These are phyloP conservation scores for Sclerotinia glacialis DNA, from an alignment of 2,329 filamentous ascomycete genomes.

Conservation along the genomic window DNA sequence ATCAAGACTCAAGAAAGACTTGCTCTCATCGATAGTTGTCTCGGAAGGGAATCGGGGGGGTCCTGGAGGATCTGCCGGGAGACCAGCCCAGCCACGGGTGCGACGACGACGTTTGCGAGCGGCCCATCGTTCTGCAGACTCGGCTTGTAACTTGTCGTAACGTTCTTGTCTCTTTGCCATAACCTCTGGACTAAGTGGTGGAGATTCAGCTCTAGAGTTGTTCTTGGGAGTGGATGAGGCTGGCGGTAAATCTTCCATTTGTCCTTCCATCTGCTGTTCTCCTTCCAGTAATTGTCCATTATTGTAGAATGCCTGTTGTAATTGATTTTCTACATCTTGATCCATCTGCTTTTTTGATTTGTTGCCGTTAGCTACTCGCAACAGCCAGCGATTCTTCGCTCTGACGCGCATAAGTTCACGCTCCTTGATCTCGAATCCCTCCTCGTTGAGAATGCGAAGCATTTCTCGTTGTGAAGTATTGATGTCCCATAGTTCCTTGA, in stretches of 20 bases:
- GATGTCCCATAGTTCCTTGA: slow-evolving; percentile 74
- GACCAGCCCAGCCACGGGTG: slow-evolving; percentile 64
- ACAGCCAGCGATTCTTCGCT: slow-evolving; percentile 63
- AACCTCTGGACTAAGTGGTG: slow-evolving; percentile 46
- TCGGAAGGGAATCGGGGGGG: slow-evolving; percentile 77
- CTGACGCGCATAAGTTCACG: slow-evolving; percentile 69
- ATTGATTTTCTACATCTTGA: slow-evolving; percentile 39
- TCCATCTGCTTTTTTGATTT: slow-evolving; percentile 44
- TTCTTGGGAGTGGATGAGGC: slow-evolving; percentile 25
- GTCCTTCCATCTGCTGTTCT: slow-evolving; percentile 34
- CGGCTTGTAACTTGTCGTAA: slow-evolving; percentile 52
- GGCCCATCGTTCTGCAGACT: slow-evolving; percentile 61
- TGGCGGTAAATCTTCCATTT: slow-evolving; percentile 25
- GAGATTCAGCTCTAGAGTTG: slow-evolving; percentile 32
- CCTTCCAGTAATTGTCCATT: slow-evolving; percentile 36
- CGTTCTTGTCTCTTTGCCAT: slow-evolving; percentile 54
- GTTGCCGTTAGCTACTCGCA: slow-evolving; percentile 60
- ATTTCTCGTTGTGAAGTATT: slow-evolving; percentile 74
- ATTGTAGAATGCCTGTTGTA: slow-evolving; percentile 39
- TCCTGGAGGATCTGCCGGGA: slow-evolving; percentile 65
- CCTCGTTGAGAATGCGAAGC: slow-evolving; percentile 64
- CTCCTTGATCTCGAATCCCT: slow-evolving; percentile 71
- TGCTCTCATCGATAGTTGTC: slow-evolving; percentile 76
- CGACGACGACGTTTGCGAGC: slow-evolving; percentile 65
- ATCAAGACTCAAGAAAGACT: slow-evolving; percentile 64